Base-by-base conservation (phyloP, 1,284 basidiomycete genomes). In the Bondarzewia mesenterica region DNA sequence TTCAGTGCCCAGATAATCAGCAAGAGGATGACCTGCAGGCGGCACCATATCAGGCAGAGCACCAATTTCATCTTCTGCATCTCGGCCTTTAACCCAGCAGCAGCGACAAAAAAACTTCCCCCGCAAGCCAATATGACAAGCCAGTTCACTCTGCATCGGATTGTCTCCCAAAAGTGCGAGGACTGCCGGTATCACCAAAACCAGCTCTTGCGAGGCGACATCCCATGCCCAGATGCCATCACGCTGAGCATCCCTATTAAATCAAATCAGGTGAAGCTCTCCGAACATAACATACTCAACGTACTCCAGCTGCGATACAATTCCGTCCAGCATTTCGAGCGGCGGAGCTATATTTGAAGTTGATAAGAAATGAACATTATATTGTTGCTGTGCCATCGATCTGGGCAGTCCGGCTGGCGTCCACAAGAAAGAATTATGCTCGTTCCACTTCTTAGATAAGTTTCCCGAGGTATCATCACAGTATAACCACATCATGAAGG, bases 401-500 rank as follows among this genome's bases (percentile, higher is more conserved):
- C 46, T 54, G 0, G 54, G 53, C 0, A 67, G 58, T 3, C 64
- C 63, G n/a, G 60, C 58, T 8, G 55, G 46, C 7, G 60, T 64
- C 25, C 65, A 61, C 0, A 68, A 53, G 36, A 63, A 66, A 4
- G 59, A 61, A 43, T 69, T 70, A 44, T 71, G 68, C 22, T 67
- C 58, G 40, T 71, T 70, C 66, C 68, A 73, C 46, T 69, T 68
- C 52, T 72, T 72, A 0, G 68, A 72, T 0, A 59, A 18, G 51
- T 74, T 73, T 0, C 70, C 71, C 0, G 69, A 73, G 0, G 68
- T 72, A 49, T 74, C 68, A 41, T 73, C 68, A 43, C 70, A 71
- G 49, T 73, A 74, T 0, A 69, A 16, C 66, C 64, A 71, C 0
- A 72, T 50, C 1, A 66, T 64, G n/a, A 68, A 53, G 2, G 52